Base-by-base conservation (phyloP, 495 filamentous ascomycete genomes). In the Choiromyces venosus region DNA sequence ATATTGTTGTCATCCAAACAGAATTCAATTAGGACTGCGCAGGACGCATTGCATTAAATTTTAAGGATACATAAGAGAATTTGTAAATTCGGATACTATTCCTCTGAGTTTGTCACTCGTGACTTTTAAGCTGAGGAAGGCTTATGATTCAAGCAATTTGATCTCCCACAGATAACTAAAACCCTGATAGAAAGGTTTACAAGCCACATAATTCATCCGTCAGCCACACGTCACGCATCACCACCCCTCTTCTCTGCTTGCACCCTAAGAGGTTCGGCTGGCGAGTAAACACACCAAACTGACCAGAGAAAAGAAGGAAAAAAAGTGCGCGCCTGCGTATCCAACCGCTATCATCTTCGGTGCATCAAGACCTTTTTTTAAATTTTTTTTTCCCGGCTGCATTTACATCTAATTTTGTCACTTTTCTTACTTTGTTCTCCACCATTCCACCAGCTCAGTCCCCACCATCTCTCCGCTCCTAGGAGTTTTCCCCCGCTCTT, bases 231-330 rank as follows among this genome's bases (percentile, higher is more conserved):
- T 44, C 75, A 68, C 68, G 25, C 73, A 75, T 69, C 66, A 72
- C 74, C 72, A 74, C 73, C 73, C 73, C 74, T 75, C 74, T 72
- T 71, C 73, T 69, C 44, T 71, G 71, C 29, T 69, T 65, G 46
- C 18, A 46, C 9, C 52, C 10, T 9, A 61, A 61, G 25, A 61
- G 52, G 25, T 56, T 56, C 46, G 3, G 29, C 42, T 8, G 5
- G 19, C 21, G 8, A 52, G 44, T n/a, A n/a, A 52, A 52, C 25
- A 52, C 52, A 61, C 52, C 52, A 61, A 61, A 61, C 52, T 33
- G 25, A 33, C 52, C 25, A 14, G 25, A 61, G 52, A 33, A 29
- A 1, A 61, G 52, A 7, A 61, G 4, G 33, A 61, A 52, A 33
- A 29, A 16, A 14, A 56, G n/a, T 3, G 46, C n/a, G 3, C 52